Conservation (phyloP, 306 rosid genomes). For the Trifolium subterraneum region DNA sequence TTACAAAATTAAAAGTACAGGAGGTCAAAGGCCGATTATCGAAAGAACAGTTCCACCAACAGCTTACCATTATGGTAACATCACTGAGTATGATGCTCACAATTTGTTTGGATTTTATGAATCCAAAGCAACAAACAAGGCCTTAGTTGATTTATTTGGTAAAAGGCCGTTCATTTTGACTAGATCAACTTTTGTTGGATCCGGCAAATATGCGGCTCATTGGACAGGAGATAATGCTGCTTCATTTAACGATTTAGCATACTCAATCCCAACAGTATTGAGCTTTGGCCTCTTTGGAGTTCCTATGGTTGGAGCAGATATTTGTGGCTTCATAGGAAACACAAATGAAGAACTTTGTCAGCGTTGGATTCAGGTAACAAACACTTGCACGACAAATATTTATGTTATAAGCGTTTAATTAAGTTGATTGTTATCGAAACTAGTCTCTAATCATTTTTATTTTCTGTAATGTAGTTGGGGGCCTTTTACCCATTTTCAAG, state of each 20-base stretch:
- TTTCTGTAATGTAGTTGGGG: slow-evolving; percentile 63
- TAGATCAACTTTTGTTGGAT: slow-evolving; percentile 88
- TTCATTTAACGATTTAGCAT: slow-evolving; percentile 81
- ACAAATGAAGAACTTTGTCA: slow-evolving; percentile 87
- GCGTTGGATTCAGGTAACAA: slow-evolving; percentile 94
- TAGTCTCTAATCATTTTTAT: background rate
- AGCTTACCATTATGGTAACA: slow-evolving; percentile 62
- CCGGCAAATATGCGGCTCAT: slow-evolving; percentile 89
- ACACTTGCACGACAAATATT: background rate
- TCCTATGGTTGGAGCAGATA: slow-evolving; percentile 97
- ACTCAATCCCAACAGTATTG: slow-evolving; percentile 68
- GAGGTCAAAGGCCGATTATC: slow-evolving; percentile 51
- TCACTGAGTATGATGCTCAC: slow-evolving; percentile 79
- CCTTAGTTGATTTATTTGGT: slow-evolving; percentile 59
- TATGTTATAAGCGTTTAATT: no score
- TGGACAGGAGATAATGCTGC: slow-evolving; percentile 98
- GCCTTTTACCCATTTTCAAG: slow-evolving; percentile 92
- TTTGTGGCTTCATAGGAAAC: slow-evolving; percentile 71
- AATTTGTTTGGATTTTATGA: slow-evolving; percentile 77
- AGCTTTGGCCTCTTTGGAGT: slow-evolving; percentile 83
- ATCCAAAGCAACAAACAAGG: slow-evolving; percentile 67
- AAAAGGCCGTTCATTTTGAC: slow-evolving; percentile 83
- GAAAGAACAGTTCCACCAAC: slow-evolving; percentile 65
- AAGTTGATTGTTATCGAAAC: no score
- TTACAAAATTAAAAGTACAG: slow-evolving; percentile 64